Base-by-base conservation (phyloP, 164 flowering plant genomes). In the Vitis cinerea region DNA sequence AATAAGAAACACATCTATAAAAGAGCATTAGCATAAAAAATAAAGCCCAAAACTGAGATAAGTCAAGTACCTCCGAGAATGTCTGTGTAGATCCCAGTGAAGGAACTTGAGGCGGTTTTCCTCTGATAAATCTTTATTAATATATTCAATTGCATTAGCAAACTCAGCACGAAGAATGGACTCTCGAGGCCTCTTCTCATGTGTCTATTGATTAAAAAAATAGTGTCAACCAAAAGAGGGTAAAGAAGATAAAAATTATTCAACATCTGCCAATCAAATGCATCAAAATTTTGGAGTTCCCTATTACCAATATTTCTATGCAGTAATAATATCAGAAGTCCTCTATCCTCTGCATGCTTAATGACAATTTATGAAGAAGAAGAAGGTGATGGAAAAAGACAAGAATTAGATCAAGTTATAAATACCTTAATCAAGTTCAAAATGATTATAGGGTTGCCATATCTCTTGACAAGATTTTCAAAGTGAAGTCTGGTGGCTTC, bases 81-180 rank as follows among this genome's bases (percentile, higher is more conserved):
- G 86, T 82, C 87, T 93, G 81, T 87, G 84, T 8, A 96, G 87
- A 85, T 96, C 99, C 97, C 96, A 94, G 75, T 94, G 98, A 68
- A 92, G 90, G 66, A 93, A 96, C 73, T 76, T 93, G 49, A 96
- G 78, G 66, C 87, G 94, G 61, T 83, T 83, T 73, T 89, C 97
- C 73, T 81, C 93, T 1, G 88, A 70, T 59, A 92, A 80, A 72
- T 88, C 93, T 77, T 84, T 90, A 75, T 96, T 96, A 68, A 96
- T 89, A 47, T 73, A 71, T 66, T 86, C 93, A 78, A 96, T 94
- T 15, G 99, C 98, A 83, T 82, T 84, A 60, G 90, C 97, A 84
- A 93, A 96, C 78, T 92, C 99, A 29, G 84, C 78, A 63, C 97
- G 97, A 50, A 96, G 96, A 71, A 92, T 89, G 15, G 99, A 92